Percentiles rank a stretch among this genome's conserved stretches.
These are phyloP conservation scores for Vigna unguiculata DNA, from an alignment of 306 rosid genomes.

Conservation along the genomic window DNA sequence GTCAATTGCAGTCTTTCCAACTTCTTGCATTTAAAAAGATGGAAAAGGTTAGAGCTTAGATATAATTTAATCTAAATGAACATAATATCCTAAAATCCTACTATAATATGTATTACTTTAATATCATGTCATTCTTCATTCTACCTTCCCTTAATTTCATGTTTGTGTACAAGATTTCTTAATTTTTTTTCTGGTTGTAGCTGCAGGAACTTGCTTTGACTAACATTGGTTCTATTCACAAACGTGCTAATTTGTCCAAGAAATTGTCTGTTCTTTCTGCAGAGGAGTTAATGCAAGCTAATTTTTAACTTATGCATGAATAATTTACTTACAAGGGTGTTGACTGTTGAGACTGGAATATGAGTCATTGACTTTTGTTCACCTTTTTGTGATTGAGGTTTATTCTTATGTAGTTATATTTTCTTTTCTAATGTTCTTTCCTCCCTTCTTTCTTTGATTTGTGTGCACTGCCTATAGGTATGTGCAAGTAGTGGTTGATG, in stretches of 20 bases:
- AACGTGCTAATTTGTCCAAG: slow-evolving; percentile 86
- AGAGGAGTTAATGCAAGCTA: slow-evolving; percentile 74
- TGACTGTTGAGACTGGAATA: slow-evolving; percentile 22
- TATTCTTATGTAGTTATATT: slow-evolving; percentile 33
- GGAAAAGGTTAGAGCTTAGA: slow-evolving; percentile 66
- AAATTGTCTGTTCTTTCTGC: slow-evolving; percentile 80
- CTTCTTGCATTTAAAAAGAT: slow-evolving; percentile 86
- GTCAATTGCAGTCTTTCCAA: slow-evolving; percentile 86
- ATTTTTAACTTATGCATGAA: too few species aligned
- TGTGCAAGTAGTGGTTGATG: slow-evolving; percentile 98
- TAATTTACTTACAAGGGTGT: not conserved
- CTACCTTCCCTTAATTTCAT: slow-evolving; percentile 19
- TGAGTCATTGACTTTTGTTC: slow-evolving; percentile 31
- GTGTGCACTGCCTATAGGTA: slow-evolving; percentile 62
- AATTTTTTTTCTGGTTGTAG: slow-evolving; percentile 57
- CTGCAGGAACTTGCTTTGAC: slow-evolving; percentile 83
- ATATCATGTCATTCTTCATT: slow-evolving; percentile 29
- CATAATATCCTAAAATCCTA: slow-evolving; percentile 1
- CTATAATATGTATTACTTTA: slow-evolving; percentile 2
- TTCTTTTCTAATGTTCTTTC: slow-evolving; percentile 12
- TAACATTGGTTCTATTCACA: slow-evolving; percentile 88
- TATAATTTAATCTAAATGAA: slow-evolving; percentile 23
- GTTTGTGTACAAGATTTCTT: slow-evolving; percentile 18
- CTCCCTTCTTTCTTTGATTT: not conserved
- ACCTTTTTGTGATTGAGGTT: slow-evolving; percentile 8